phyloP scores from a whole-genome alignment of 331 rosid species.

The Pyrus hybrid region DNA sequence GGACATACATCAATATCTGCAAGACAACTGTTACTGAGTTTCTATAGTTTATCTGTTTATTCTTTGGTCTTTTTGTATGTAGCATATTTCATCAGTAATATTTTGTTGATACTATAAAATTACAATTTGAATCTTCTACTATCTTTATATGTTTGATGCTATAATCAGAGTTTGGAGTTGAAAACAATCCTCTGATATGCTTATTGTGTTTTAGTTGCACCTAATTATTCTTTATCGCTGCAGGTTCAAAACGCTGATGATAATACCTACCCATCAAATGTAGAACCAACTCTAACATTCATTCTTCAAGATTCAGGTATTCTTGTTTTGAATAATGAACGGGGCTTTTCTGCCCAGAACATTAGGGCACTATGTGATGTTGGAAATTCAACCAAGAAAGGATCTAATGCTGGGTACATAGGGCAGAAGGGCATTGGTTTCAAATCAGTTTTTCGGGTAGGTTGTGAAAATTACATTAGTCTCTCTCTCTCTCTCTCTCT shows the following conservation, averaged over 20 bases:
- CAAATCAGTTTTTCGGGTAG: constrained; percentile 94
- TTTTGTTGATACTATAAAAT: background rate
- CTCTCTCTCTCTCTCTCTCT: background rate
- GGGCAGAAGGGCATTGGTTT: constrained; percentile 98
- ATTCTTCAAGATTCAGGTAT: constrained; percentile 73
- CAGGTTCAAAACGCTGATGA: constrained; percentile 99
- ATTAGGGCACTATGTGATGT: constrained; percentile 93
- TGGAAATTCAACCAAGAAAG: constrained; percentile 94
- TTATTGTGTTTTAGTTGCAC: background rate
- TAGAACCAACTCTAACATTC: constrained; percentile 82
- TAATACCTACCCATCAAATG: constrained; percentile 60
- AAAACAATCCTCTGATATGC: background rate
- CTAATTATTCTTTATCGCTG: constrained; percentile 23
- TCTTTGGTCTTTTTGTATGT: background rate
- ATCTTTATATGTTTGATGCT: background rate
- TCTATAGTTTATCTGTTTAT: background rate
- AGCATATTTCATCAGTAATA: background rate
- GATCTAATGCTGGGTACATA: constrained; percentile 79
- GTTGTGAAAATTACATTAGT: constrained; percentile 6
- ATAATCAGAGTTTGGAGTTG: background rate
- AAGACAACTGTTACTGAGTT: background rate
- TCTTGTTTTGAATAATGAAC: constrained; percentile 78
- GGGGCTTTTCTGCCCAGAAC: constrained; percentile 74
- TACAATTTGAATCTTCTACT: background rate
- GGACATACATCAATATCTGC: background rate